phyloP scores from a whole-genome alignment of 805 yeast species.

The Candida vaughaniae region DNA sequence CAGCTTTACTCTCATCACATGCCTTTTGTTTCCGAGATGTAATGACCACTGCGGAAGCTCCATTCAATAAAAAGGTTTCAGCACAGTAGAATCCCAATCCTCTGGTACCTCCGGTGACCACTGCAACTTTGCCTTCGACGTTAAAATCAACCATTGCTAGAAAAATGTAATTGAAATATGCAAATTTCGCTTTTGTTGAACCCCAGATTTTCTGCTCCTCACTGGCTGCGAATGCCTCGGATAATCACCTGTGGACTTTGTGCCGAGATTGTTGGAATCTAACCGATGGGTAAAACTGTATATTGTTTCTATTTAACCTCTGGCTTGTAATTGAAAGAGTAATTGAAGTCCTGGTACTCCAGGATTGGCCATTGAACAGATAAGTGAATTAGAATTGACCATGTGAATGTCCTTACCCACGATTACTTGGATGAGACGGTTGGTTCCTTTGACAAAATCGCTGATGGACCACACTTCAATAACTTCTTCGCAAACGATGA shows the following conservation, averaged over 20 bases:
- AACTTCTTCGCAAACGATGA: constrained; percentile 60
- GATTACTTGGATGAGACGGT: constrained; percentile 62
- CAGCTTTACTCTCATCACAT: constrained; percentile 53
- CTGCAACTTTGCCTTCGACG: constrained; percentile 62
- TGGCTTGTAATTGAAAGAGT: constrained; percentile 32
- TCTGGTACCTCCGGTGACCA: constrained; percentile 72
- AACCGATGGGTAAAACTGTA: too few relatives aligned
- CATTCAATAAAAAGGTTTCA: constrained; percentile 58
- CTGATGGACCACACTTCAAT: constrained; percentile 67
- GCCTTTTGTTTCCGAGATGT: constrained; percentile 64
- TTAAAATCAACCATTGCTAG: constrained; percentile 39
- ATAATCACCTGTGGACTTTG: too few relatives aligned
- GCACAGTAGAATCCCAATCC: constrained; percentile 73
- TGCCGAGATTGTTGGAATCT: too few relatives aligned
- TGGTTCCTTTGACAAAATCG: constrained; percentile 41
- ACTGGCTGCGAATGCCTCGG: neutral
- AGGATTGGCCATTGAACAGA: constrained; percentile 63
- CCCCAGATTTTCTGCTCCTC: constrained; percentile 2
- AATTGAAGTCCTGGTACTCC: constrained; percentile 59
- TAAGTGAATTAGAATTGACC: constrained; percentile 20
- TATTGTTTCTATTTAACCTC: too few relatives aligned
- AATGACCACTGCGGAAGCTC: constrained; percentile 61
- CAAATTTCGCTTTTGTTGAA: neutral
- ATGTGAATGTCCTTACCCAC: constrained; percentile 62
- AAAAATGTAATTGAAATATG: constrained; percentile 2